phyloP scores from a whole-genome alignment of 139 green algal species.

The Chlorella sp. region DNA sequence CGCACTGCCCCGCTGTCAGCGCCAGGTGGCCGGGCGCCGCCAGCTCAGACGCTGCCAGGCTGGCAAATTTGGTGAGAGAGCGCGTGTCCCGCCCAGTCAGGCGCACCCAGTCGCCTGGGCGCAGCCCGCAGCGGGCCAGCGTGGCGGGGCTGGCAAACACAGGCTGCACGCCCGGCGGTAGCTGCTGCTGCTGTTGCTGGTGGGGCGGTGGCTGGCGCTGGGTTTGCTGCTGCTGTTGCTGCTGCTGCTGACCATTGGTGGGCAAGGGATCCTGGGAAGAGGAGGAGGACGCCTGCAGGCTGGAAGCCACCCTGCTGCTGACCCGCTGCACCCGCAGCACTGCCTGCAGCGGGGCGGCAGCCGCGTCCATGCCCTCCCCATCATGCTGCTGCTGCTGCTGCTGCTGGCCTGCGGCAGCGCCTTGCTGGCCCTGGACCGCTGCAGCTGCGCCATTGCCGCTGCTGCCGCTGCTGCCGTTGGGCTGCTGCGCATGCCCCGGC shows the following conservation, averaged over 20 bases:
- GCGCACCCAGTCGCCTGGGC: constrained; percentile 14
- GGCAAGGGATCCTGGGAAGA: too few species aligned
- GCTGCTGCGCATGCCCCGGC: background rate
- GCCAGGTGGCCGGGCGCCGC: constrained; percentile 33
- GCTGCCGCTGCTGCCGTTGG: background rate
- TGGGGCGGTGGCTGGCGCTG: background rate
- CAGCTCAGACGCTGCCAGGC: background rate
- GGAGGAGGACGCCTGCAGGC: too few species aligned
- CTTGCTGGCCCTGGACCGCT: background rate
- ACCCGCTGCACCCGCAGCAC: constrained; percentile 28
- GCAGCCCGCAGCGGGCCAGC: constrained; percentile 20
- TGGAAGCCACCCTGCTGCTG: background rate
- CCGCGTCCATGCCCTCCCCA: background rate
- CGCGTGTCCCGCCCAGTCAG: background rate
- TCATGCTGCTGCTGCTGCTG: background rate
- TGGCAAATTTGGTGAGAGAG: constrained; percentile 27
- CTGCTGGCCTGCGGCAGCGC: background rate
- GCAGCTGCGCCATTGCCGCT: background rate
- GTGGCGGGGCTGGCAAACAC: constrained; percentile 32
- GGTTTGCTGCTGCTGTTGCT: background rate
- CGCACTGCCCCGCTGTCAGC: background rate
- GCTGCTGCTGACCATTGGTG: background rate
- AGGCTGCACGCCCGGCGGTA: constrained; percentile 15
- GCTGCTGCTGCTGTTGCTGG: background rate
- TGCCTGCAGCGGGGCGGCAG: constrained; percentile 8